These are phyloP conservation scores for Corinectria fuckeliana DNA, from an alignment of 2,329 filamentous ascomycete genomes.

Conservation along the genomic window DNA sequence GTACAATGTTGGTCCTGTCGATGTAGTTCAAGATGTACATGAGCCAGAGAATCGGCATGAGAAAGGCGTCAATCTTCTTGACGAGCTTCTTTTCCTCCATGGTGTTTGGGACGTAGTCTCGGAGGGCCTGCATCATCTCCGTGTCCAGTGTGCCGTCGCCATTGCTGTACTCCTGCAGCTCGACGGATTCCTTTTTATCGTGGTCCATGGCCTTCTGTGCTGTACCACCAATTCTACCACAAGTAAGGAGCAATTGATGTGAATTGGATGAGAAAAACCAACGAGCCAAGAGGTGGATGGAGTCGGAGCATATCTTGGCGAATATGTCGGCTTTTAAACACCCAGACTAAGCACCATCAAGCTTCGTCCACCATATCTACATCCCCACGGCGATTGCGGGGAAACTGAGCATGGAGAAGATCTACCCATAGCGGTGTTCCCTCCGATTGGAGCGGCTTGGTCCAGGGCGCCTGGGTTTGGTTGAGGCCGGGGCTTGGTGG, in stretches of 20 bases:
- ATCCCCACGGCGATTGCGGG: slow-evolving; percentile 7
- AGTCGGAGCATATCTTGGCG: too few species aligned
- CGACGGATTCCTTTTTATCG: slow-evolving; percentile 1
- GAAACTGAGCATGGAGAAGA: not conserved
- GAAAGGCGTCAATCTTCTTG: slow-evolving; percentile 52
- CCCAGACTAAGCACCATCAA: not conserved
- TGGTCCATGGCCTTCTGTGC: not conserved
- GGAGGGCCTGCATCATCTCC: not conserved
- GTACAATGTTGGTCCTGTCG: slow-evolving; percentile 37
- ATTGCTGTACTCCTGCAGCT: slow-evolving; percentile 5
- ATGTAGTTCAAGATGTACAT: slow-evolving; percentile 38
- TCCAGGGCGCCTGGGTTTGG: not conserved
- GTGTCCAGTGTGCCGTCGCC: not conserved
- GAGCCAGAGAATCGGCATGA: slow-evolving; percentile 54
- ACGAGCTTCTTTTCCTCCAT: slow-evolving; percentile 46
- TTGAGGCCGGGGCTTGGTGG: not conserved
- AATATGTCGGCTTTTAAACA: too few species aligned
- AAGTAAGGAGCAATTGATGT: not conserved
- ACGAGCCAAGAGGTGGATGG: too few species aligned
- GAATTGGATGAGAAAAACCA: not conserved
- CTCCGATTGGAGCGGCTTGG: not conserved
- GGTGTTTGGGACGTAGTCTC: slow-evolving; percentile 4
- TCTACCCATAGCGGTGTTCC: slow-evolving; percentile 2
- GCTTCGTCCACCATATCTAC: not conserved
- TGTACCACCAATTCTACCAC: not conserved